A percentile compares a stretch with the other conserved stretches of the same genome.
Conservation (phyloP, 495 filamentous ascomycete species). For the Penicillium lividum region DNA sequence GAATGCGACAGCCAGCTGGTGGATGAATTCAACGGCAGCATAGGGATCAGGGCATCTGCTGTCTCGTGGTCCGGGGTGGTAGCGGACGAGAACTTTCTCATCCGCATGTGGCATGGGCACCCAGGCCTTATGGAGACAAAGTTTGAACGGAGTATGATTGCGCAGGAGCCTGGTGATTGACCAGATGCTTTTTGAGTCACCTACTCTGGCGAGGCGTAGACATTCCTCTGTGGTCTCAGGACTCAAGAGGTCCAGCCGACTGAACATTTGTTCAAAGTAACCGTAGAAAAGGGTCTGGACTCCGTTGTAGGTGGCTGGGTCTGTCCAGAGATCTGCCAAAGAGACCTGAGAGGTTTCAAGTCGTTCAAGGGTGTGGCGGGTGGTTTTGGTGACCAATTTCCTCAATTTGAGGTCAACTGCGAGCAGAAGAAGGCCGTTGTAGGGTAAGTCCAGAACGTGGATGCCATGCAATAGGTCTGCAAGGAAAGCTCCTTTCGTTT, state of each 20-base stretch:
- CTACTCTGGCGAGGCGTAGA: conserved; percentile 34
- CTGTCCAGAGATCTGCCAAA: conserved; percentile 33
- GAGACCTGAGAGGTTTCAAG: conserved; percentile 34
- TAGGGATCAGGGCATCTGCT: conserved; percentile 37
- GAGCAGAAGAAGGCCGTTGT: conserved; percentile 32
- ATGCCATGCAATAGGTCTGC: conserved; percentile 32
- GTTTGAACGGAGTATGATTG: conserved; percentile 42
- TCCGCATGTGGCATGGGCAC: conserved; percentile 29
- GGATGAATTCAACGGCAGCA: conserved; percentile 38
- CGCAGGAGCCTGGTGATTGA: conserved; percentile 38
- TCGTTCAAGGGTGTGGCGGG: conserved; percentile 27
- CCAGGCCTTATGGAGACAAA: conserved; percentile 40
- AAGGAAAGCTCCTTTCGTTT: conserved; percentile 27
- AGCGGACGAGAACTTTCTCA: conserved; percentile 34
- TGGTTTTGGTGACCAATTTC: conserved; percentile 26
- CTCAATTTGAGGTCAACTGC: conserved; percentile 30
- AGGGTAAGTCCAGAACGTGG: conserved; percentile 36
- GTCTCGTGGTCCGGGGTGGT: conserved; percentile 27
- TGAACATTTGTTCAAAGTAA: conserved; percentile 34
- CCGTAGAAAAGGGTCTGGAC: conserved; percentile 27
- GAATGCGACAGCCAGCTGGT: conserved; percentile 39
- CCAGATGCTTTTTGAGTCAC: conserved; percentile 34
- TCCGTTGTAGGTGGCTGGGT: conserved; percentile 30
- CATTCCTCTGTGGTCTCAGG: conserved; percentile 30
- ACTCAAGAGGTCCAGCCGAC: conserved; percentile 37